A percentile compares a stretch with the other conserved stretches of the same genome.
Conservation (phyloP, 2,329 filamentous ascomycete genomes). For the Aspergillus carbonarius region DNA sequence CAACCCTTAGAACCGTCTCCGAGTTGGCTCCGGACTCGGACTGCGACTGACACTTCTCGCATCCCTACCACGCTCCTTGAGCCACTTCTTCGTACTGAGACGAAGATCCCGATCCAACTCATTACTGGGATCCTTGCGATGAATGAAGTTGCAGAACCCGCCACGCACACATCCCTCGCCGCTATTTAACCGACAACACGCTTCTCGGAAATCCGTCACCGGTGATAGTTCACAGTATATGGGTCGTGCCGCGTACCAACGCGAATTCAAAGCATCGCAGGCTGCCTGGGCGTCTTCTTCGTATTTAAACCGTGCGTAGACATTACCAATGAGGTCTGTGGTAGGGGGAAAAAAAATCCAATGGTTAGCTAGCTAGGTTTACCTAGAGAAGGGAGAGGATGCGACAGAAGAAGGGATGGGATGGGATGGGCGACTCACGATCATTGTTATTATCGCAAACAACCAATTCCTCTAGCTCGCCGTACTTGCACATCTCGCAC, state of each 20-base stretch:
- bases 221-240: conserved; percentile 98
- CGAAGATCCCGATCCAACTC: conserved; percentile 87
- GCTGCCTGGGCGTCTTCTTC: conserved; percentile 92
- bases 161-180: conserved; percentile 94
- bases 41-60: conserved; percentile 77
- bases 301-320: conserved; percentile 99
- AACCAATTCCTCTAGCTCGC: conserved; percentile 94
- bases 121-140: conserved; percentile 87
- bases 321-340: conserved; percentile 90
- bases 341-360: too few relatives aligned
- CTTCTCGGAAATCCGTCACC: conserved; percentile 97
- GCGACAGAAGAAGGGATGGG: too few relatives aligned
- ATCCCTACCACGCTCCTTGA: conserved; percentile 80
- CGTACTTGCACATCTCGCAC: conserved; percentile 99
- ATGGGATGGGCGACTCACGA: conserved; percentile 55
- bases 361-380: too few relatives aligned
- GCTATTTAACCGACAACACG: conserved; percentile 89
- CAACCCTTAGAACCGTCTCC: conserved; percentile 66
- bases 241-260: conserved; percentile 95
- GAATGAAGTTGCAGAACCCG: conserved; percentile 99
- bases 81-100: conserved; percentile 93
- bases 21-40: conserved; percentile 80
- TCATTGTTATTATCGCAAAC: conserved; percentile 99
- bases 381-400: too few relatives aligned
- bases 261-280: conserved; percentile 88